Evolutionary conservation across 2,329 filamentous ascomycete genomes (phyloP), one percentile per base, ranked within the genome.

Genomic region (Diaporthe sp.): DNA sequence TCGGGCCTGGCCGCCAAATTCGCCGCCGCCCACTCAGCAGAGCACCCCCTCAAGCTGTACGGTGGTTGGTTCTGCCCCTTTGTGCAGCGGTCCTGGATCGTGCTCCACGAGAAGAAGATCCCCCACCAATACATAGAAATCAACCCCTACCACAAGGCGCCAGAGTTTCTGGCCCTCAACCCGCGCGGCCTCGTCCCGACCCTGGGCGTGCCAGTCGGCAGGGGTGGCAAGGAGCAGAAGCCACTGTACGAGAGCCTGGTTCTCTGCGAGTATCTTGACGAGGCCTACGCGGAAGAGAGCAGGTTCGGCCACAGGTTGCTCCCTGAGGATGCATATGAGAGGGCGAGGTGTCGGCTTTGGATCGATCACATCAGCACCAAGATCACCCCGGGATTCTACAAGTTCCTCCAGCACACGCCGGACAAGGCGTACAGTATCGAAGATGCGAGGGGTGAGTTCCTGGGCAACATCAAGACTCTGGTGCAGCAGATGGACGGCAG

Each of bases 61-160:
- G 90, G 91, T 20, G 92, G 91, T 78, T 95, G 93, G 93, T 95
- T 95, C 87, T 96, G 89, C 78, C 90, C 90, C 20, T 91, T 91
- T 78, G 89, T 95, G 6, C 94, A 95, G 85, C 89, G 94, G 25
- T 88, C 89, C 20, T 95, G 94, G 92, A 92, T 95, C 76, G 90
- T 92, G 1, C 88, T 96, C 15, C 89, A 92, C 80, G 94, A 95
- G 82, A 95, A 96, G 82, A 84, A 87, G 2, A 93, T 95, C 42
- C 89, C 90, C 22, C 93, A 96, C 82, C 92, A 95, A 84, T 95
- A 94, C 82, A 87, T 94, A 78, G 92, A 94, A 85, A 92, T 95
- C 76, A 95, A 95, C 82, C 94, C 94, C 0, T 95, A 95, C 86
- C 86, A 92, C 82, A 96, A 96, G 80, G 91, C 90, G 0, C 84